These are phyloP conservation scores for Lentinula lateritia DNA, from an alignment of 768 basidiomycete species.

Conservation along the genomic window DNA sequence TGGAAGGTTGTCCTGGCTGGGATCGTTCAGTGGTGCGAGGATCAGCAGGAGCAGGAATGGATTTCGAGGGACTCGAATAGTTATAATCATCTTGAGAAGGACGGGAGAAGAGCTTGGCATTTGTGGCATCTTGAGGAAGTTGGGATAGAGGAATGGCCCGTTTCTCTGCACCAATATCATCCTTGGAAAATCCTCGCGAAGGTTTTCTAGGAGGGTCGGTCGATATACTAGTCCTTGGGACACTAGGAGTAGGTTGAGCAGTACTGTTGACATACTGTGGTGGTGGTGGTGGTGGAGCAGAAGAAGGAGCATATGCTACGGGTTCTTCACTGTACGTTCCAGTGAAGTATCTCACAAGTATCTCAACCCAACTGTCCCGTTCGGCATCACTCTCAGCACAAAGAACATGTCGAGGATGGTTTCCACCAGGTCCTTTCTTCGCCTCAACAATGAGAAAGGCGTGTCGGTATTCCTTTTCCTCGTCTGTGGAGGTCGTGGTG, in stretches of 20 bases:
- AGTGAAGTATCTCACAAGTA: conserved; percentile 83
- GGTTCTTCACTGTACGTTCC: conserved; percentile 77
- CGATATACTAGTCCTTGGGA: conserved; percentile 52
- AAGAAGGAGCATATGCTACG: conserved; percentile 30
- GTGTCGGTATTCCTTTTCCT: conserved; percentile 93
- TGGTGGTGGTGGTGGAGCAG: conserved; percentile 12
- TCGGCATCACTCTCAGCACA: conserved; percentile 95
- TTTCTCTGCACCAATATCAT: conserved; percentile 49
- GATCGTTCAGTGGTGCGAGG: conserved; percentile 35
- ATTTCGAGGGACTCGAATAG: conserved; percentile 49
- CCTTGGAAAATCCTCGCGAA: conserved; percentile 45
- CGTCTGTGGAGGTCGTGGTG: conserved; percentile 50
- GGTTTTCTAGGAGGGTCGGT: conserved; percentile 27
- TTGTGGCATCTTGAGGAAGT: conserved; percentile 46
- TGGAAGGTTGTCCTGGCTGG: conserved; percentile 39
- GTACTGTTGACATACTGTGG: conserved; percentile 20
- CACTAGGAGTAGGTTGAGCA: conserved; percentile 24
- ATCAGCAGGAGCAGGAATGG: conserved; percentile 39
- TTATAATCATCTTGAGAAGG: conserved; percentile 30
- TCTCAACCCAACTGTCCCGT: conserved; percentile 91
- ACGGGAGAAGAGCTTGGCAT: conserved; percentile 56
- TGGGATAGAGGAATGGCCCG: conserved; percentile 54
- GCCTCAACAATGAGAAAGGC: conserved; percentile 96
- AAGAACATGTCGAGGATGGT: conserved; percentile 80
- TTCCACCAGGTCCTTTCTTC: conserved; percentile 64